Conservation (phyloP, 257 asterid genomes). For the Salvia rosmarinus region DNA sequence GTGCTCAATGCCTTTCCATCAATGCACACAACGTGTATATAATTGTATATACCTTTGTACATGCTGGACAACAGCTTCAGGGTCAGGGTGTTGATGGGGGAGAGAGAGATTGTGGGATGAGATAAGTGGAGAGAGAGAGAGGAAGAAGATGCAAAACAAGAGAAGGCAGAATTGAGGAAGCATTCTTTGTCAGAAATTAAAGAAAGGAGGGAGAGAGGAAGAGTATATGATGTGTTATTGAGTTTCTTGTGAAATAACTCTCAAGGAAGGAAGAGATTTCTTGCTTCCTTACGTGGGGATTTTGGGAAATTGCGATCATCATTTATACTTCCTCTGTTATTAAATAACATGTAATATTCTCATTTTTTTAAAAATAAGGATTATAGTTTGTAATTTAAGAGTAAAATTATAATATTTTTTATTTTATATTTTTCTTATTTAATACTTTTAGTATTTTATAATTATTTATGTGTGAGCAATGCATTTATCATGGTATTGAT, state of each 20-base stretch:
- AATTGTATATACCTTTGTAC: slow-evolving; percentile 60
- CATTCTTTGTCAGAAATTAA: slow-evolving; percentile 49
- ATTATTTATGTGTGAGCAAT: too few relatives aligned
- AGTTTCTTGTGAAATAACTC: slow-evolving; percentile 43
- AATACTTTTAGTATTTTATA: too few relatives aligned
- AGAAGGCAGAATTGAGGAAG: slow-evolving; percentile 51
- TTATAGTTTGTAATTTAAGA: too few relatives aligned
- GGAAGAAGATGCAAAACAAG: slow-evolving; percentile 48
- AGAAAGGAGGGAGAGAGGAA: slow-evolving; percentile 31
- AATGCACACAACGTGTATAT: slow-evolving; percentile 15
- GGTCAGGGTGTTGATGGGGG: slow-evolving; percentile 90
- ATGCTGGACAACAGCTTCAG: slow-evolving; percentile 78
- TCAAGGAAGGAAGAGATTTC: slow-evolving; percentile 51
- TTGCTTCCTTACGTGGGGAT: slow-evolving; percentile 42
- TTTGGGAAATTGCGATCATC: slow-evolving; percentile 43
- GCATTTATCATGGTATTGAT: too few relatives aligned
- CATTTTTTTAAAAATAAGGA: too few relatives aligned
- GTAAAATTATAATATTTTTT: too few relatives aligned
- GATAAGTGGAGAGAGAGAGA: slow-evolving; percentile 42
- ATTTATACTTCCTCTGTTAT: too few relatives aligned
- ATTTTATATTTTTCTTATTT: too few relatives aligned
- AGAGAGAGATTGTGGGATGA: slow-evolving; percentile 63
- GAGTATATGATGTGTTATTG: slow-evolving; percentile 33
- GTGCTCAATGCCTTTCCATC: slow-evolving; percentile 16
- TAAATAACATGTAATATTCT: too few relatives aligned